phyloP scores from a whole-genome alignment of 2,329 filamentous ascomycete genomes.

The Beauveria australis region DNA sequence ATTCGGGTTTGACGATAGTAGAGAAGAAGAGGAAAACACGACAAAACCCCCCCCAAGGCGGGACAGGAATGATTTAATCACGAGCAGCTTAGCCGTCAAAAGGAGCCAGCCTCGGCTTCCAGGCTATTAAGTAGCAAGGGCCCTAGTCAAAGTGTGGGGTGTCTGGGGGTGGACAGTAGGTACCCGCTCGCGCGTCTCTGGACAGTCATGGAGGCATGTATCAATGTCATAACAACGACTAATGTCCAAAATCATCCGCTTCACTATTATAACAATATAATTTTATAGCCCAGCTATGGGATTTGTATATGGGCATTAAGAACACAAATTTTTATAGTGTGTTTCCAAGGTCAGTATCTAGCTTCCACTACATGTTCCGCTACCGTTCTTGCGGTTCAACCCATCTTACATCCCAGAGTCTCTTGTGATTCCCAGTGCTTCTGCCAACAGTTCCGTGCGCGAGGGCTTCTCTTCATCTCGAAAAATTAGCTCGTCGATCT shows the following conservation, averaged over 20 bases:
- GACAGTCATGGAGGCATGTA: conserved; percentile 7
- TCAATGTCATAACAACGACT: background rate
- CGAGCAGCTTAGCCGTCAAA: background rate
- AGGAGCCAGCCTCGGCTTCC: conserved; percentile 6
- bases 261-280: background rate
- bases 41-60: background rate
- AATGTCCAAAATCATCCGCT: background rate
- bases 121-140: background rate
- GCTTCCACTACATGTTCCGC: too few species aligned
- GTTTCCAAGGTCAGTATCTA: too few species aligned
- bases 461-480: fast-evolving
- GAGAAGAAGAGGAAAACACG: too few species aligned
- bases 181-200: conserved; percentile 8
- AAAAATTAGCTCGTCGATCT: background rate
- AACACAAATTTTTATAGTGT: too few species aligned
- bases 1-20: too few species aligned
- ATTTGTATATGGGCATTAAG: too few species aligned
- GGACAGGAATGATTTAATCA: conserved; percentile 2
- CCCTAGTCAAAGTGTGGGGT: conserved; percentile 2
- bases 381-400: too few species aligned
- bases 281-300: too few species aligned
- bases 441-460: background rate
- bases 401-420: too few species aligned
- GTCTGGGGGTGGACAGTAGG: background rate
- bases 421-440: background rate